Evolutionary conservation across 495 filamentous ascomycete species (phyloP), one percentile per base, ranked within the genome.

Genomic region (Elaphomyces granulatus): DNA sequence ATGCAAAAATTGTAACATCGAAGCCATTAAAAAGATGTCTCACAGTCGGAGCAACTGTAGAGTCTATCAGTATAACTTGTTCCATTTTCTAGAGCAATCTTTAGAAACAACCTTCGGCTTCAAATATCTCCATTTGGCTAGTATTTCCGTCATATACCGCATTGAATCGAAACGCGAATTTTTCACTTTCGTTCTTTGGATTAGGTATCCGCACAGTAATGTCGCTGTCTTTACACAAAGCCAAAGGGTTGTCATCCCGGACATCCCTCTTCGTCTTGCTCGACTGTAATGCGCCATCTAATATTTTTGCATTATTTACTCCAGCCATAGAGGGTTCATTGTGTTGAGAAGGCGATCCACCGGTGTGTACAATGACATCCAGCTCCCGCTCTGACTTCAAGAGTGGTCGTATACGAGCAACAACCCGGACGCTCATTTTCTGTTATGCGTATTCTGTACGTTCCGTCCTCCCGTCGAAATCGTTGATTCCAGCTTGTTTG

Each of bases 151-250:
- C 83, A 58, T 95, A 94, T 28, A 95, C 88, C 33, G 82, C 73
- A 67, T 87, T 94, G 72, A 96, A 98, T 20, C 87, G 77, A 52
- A 96, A 98, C 16, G 81, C 81, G 58, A 88, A 98, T 43, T 83
- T 78, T 53, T 98, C 90, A 4, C 72, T 66, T 44, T 82, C 81
- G 45, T 95, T 94, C 64, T 87, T 94, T 0, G 88, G 87, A 58
- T 85, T 96, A 15, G 90, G 90, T 51, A 98, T 94, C 46, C 83
- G 80, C 46, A 98, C 76, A 9, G 87, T 57, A 8, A 75, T 87
- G 46, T 66, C 60, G 8, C 74, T 72, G 26, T 80, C 73, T 33
- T 56, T 55, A 36, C 12, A 12, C 12, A 66, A 45, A 31, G 60
- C 55, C 4, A 74, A 70, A 58, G 48, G 58, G 52, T 52, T 73